Base-by-base conservation (phyloP, 2,329 filamentous ascomycete genomes). In the Fusarium sp. region DNA sequence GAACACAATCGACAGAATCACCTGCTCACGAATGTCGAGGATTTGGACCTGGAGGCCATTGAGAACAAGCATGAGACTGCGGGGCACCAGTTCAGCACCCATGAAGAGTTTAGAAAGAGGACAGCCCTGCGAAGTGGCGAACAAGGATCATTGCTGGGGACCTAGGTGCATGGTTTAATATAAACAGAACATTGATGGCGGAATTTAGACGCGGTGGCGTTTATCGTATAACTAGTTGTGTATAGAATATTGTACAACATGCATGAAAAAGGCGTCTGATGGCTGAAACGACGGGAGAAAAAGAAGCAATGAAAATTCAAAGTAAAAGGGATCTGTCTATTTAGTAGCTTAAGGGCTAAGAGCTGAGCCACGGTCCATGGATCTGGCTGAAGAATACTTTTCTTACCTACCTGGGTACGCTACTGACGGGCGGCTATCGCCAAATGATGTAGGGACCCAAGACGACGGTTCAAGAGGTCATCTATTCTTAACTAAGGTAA, bases 141-240 rank as follows among this genome's bases (percentile, higher is more conserved):
- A 36, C 47, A 51, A 30, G 48, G 47, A 42, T 45, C 41, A 55
- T 38, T 59, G 22, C 32, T 63, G 50, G 39, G 28, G 48, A 72
- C 30, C 38, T 53, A 58, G 47, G 38, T 44, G 47, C 66, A 44
- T 64, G 51, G 50, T 24, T 26, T 47, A 28, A n/a, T 41, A 42
- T 45, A 39, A 32, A 48, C 48, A 51, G 42, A 69, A 56, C 55
- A 65, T 67, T 57, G 51, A 61, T 32, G 72, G 59, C 41, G 47
- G 72, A 28, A 53, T 62, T 59, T 72, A 72, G 63, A 74, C 72
- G 72, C 59, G 72, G 72, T 58, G 72, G 71, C 72, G 72, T 72
- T 75, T 65, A 64, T 55, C 18, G 59, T 53, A 61, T 74, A 35
- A 35, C 32, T 35, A 35, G 32, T 35, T 35, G 64, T 58, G 67